Evolutionary conservation across 192 early-diverging fungal species (phyloP).

Genomic region (Podila horticola): DNA sequence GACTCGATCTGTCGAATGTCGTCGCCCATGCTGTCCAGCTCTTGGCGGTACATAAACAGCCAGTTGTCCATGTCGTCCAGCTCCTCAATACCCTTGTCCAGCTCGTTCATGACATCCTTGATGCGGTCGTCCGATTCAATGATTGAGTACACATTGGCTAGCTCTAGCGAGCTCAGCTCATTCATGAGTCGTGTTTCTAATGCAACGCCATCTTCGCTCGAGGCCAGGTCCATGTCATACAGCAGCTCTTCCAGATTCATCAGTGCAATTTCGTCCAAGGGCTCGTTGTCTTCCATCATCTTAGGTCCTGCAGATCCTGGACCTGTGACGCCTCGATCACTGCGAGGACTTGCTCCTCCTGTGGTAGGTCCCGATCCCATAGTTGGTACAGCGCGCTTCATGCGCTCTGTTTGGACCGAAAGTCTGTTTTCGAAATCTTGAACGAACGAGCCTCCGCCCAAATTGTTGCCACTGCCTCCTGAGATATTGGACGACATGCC

Average conservation of each 20-base stretch:
- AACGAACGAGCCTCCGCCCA: conserved; percentile 37
- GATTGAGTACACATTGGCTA: conserved; percentile 96
- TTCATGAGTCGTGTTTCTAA: conserved; percentile 85
- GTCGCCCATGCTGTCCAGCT: conserved; percentile 78
- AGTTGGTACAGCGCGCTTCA: conserved; percentile 36
- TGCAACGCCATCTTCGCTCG: conserved; percentile 86
- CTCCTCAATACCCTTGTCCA: conserved; percentile 86
- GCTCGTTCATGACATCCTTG: conserved; percentile 76
- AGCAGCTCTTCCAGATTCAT: conserved; percentile 82
- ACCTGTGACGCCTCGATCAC: conserved; percentile 2
- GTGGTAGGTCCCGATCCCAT: conserved; percentile 14
- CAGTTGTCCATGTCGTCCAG: conserved; percentile 90
- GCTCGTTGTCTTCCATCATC: conserved; percentile 33
- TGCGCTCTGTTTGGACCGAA: conserved; percentile 41
- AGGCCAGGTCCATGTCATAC: conserved; percentile 90
- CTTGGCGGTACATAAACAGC: conserved; percentile 85
- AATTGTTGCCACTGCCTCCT: neutral
- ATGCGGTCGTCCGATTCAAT: conserved; percentile 92
- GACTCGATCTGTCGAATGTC: conserved; percentile 95
- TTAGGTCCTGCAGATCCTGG: conserved; percentile 7
- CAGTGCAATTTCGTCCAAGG: conserved; percentile 71
- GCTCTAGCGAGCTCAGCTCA: conserved; percentile 87
- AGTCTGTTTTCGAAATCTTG: conserved; percentile 49
- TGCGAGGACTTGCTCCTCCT: conserved; percentile 11
- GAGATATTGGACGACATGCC: conserved; percentile 5